Percentiles rank a stretch among this genome's conserved stretches.
These are phyloP conservation scores for Cenchrus americanus DNA, from an alignment of 176 grass and related monocot species.

Conservation along the genomic window DNA sequence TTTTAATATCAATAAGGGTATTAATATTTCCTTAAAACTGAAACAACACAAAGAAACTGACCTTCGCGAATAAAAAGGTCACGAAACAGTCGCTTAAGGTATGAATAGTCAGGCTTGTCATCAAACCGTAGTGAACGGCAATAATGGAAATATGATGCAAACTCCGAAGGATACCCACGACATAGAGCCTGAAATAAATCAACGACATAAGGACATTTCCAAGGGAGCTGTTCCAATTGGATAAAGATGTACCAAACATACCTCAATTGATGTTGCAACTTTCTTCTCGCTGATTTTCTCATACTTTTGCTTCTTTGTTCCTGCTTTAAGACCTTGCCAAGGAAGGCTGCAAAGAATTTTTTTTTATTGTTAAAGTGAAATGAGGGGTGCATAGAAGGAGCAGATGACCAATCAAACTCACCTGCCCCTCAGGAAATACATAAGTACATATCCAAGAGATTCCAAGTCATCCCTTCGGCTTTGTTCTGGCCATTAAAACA, in stretches of 20 bases:
- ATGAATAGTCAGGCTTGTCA: constrained; percentile 96
- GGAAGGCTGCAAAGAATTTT: constrained; percentile 65
- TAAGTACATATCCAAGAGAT: constrained; percentile 98
- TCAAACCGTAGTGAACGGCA: constrained; percentile 90
- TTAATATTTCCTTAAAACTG: neutral
- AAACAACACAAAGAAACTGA: constrained; percentile 37
- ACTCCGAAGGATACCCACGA: constrained; percentile 87
- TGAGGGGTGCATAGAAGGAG: constrained; percentile 6
- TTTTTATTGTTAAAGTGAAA: constrained; percentile 10
- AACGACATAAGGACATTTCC: constrained; percentile 22
- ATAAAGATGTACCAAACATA: constrained; percentile 25
- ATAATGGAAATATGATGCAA: constrained; percentile 97
- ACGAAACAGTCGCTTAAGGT: constrained; percentile 90
- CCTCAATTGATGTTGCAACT: constrained; percentile 96
- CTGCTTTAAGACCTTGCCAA: constrained; percentile 99
- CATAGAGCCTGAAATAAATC: constrained; percentile 71
- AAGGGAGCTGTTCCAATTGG: neutral
- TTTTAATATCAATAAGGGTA: neutral
- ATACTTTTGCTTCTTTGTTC: constrained; percentile 94
- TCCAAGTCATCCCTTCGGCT: constrained; percentile 98
- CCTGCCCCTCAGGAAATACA: constrained; percentile 99
- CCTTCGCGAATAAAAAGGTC: constrained; percentile 99
- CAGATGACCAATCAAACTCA: constrained; percentile 46
- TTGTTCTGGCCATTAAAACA: constrained; percentile 70
- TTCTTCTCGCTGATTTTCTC: constrained; percentile 98